These are phyloP conservation scores for Solanum lignicaule DNA, from an alignment of 257 asterid species.

Conservation along the genomic window DNA sequence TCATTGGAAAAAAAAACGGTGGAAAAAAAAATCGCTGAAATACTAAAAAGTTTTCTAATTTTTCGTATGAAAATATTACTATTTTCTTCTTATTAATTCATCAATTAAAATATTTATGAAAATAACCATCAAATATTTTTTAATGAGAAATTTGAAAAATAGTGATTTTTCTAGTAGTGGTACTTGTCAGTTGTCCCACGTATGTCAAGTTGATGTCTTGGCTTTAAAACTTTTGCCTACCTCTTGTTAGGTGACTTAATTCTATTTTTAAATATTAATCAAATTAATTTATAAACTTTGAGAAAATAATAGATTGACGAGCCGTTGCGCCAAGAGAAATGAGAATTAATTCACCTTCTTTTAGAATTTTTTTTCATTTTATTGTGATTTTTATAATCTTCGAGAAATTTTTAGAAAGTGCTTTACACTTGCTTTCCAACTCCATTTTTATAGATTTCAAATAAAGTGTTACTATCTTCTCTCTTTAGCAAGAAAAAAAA, in stretches of 20 bases:
- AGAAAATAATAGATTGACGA: not conserved
- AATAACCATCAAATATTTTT: too few relatives aligned
- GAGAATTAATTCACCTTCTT: not conserved
- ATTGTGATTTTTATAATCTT: not conserved
- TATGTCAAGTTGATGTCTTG: not conserved
- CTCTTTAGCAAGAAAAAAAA: not conserved
- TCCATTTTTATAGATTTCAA: not conserved
- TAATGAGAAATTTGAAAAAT: too few relatives aligned
- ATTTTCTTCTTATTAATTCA: not conserved
- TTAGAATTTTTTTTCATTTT: not conserved
- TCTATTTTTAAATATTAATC: not conserved
- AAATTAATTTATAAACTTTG: not conserved
- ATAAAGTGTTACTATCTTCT: not conserved
- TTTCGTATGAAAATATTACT: too few relatives aligned
- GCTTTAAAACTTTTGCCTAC: not conserved
- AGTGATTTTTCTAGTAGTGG: too few relatives aligned
- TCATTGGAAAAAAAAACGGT: too few relatives aligned
- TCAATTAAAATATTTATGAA: too few relatives aligned
- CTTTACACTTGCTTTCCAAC: not conserved
- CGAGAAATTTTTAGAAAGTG: not conserved
- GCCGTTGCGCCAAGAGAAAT: not conserved
- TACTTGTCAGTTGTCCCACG: not conserved
- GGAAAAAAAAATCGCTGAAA: not conserved
- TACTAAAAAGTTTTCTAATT: too few relatives aligned
- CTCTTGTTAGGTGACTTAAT: not conserved